Evolutionary conservation across 2,329 filamentous ascomycete species (phyloP).

Genomic region (Talaromyces sp.): DNA sequence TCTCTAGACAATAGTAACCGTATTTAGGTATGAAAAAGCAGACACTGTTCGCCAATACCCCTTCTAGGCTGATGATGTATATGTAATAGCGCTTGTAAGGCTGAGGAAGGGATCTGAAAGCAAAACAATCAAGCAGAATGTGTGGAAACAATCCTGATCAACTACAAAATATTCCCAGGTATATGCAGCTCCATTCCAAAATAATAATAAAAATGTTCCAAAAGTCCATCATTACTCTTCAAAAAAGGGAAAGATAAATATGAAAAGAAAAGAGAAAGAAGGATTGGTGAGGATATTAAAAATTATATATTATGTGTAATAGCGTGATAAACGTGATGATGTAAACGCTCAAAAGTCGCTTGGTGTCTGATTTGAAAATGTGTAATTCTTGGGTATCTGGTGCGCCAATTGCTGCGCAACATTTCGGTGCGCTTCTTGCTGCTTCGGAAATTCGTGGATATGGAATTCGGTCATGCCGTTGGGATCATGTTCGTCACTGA

Average conservation of each 20-base stretch:
- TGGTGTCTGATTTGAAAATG: slow-evolving; percentile 44
- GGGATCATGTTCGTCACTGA: slow-evolving; percentile 23
- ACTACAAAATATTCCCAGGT: slow-evolving; percentile 15
- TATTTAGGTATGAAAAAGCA: neutral
- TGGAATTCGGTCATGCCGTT: slow-evolving; percentile 40
- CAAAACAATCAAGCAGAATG: slow-evolving; percentile 15
- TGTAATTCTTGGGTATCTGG: slow-evolving; percentile 43
- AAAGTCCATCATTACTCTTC: slow-evolving; percentile 5
- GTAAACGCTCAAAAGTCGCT: slow-evolving; percentile 31
- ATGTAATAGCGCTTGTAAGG: neutral
- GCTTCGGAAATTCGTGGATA: slow-evolving; percentile 46
- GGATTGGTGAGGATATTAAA: slow-evolving; percentile 8
- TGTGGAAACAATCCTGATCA: slow-evolving; percentile 10
- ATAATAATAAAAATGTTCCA: neutral
- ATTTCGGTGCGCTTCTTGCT: slow-evolving; percentile 43
- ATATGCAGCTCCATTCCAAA: slow-evolving; percentile 17
- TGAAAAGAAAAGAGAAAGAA: neutral
- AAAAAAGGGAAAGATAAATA: neutral
- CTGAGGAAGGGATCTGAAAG: neutral
- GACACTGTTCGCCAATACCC: slow-evolving; percentile 5
- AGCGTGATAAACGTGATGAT: slow-evolving; percentile 9
- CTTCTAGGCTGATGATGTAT: slow-evolving; percentile 1
- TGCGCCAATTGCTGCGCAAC: slow-evolving; percentile 42
- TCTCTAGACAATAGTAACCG: neutral
- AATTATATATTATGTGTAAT: slow-evolving; percentile 11